Conservation (phyloP, 2,329 filamentous ascomycete genomes). For the Claviceps africana region DNA sequence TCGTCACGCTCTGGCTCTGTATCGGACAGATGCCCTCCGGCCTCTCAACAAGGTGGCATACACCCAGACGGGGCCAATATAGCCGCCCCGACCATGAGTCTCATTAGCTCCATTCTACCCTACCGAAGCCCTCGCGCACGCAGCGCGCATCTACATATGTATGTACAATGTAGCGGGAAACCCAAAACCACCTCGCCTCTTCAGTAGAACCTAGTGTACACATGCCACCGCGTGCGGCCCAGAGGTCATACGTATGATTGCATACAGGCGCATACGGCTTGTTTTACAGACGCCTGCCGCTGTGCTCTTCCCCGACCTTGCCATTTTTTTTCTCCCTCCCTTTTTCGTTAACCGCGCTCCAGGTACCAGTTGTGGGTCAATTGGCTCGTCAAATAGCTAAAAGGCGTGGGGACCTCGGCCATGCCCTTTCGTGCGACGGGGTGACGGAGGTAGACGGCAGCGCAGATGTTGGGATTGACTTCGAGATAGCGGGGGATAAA, state of each 20-base stretch:
- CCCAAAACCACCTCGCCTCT: not conserved
- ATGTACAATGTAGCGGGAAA: too few species aligned
- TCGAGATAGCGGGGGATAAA: constrained; percentile 93
- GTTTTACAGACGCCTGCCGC: too few species aligned
- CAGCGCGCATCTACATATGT: too few species aligned
- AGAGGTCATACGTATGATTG: not conserved
- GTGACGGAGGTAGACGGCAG: constrained; percentile 87
- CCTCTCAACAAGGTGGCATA: not conserved
- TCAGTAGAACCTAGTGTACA: not conserved
- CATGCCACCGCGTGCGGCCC: not conserved
- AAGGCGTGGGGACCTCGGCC: constrained; percentile 78
- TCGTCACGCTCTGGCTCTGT: too few species aligned
- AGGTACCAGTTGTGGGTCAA: constrained; percentile 92
- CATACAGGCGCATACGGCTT: not conserved
- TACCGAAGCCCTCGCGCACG: too few species aligned
- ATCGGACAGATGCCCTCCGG: too few species aligned
- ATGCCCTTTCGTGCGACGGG: constrained; percentile 73
- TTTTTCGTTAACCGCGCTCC: constrained; percentile 48
- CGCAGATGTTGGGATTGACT: constrained; percentile 94
- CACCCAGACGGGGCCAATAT: not conserved
- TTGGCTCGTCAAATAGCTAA: constrained; percentile 53
- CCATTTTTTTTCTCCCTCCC: not conserved
- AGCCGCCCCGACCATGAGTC: too few species aligned
- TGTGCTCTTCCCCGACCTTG: not conserved
- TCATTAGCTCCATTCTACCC: too few species aligned